Evolutionary conservation across 805 yeast species (phyloP).

Genomic region (Diddensiella caesifluorescens): DNA sequence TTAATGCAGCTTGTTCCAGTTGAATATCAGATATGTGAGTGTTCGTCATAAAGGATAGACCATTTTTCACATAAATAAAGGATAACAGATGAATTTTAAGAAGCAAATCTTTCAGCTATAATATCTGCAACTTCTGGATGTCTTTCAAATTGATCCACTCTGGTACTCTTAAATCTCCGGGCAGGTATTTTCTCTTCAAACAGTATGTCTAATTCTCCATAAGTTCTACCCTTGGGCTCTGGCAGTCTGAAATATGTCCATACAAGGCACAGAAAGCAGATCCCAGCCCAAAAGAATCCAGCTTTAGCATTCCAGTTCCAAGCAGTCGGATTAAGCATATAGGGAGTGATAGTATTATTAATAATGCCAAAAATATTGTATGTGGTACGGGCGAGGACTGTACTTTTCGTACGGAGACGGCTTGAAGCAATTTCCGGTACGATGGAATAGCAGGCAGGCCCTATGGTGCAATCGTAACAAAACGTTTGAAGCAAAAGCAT

Average conservation of each 20-base stretch:
- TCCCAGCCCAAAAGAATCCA: constrained; percentile 43
- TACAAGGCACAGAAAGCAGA: constrained; percentile 28
- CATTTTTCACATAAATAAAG: background rate
- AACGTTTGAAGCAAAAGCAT: constrained; percentile 42
- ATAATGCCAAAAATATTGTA: constrained; percentile 22
- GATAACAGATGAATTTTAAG: background rate
- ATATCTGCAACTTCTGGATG: background rate
- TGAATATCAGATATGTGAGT: background rate
- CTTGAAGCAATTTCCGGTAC: constrained; percentile 40
- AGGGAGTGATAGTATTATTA: constrained; percentile 32
- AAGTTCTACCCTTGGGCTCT: constrained; percentile 53
- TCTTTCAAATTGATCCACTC: constrained; percentile 4
- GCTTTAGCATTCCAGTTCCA: constrained; percentile 46
- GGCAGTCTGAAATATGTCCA: constrained; percentile 52
- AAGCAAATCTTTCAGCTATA: background rate
- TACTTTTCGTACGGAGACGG: constrained; percentile 38
- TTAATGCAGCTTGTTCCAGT: too few relatives aligned
- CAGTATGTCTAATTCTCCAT: constrained; percentile 52
- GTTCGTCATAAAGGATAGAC: background rate
- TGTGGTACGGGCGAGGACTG: constrained; percentile 37
- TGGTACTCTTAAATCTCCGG: constrained; percentile 22
- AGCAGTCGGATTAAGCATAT: constrained; percentile 42
- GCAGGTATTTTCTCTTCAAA: constrained; percentile 34
- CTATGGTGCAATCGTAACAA: constrained; percentile 40
- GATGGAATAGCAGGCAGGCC: constrained; percentile 39